Conservation (phyloP, 2,329 filamentous ascomycete genomes). For the Grosmannia penicillata region DNA sequence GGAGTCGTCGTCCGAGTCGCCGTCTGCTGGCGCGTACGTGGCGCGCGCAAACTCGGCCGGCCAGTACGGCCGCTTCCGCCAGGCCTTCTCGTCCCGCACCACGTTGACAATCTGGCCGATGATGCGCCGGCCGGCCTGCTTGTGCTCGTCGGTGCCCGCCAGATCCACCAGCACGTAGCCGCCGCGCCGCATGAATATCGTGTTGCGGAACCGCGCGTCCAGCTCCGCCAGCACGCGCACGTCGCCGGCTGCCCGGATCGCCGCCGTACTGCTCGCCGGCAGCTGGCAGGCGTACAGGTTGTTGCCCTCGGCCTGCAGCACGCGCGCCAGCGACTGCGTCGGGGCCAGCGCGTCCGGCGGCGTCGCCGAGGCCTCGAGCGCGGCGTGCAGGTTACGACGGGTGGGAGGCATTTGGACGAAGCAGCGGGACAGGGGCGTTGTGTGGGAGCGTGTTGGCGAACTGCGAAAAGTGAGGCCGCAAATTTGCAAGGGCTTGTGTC, state of each 20-base stretch:
- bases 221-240: conserved; percentile 57
- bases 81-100: conserved; percentile 77
- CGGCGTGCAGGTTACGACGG: conserved; percentile 64
- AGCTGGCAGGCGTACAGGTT: conserved; percentile 72
- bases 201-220: conserved; percentile 67
- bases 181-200: conserved; percentile 83
- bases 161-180: conserved; percentile 73
- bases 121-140: conserved; percentile 59
- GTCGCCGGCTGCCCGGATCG: not conserved
- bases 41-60: conserved; percentile 64
- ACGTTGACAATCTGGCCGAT: conserved; percentile 86
- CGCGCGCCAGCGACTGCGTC: conserved; percentile 57
- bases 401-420: too few relatives aligned
- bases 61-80: conserved; percentile 85
- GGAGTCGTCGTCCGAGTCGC: conserved; percentile 59
- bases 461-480: too few relatives aligned
- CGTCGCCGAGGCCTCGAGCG: conserved; percentile 54
- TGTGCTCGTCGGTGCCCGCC: conserved; percentile 35
- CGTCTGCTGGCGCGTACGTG: conserved; percentile 25
- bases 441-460: too few relatives aligned
- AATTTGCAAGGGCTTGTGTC: too few relatives aligned
- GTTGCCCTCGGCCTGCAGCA: conserved; percentile 75
- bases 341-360: conserved; percentile 42
- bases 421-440: conserved; percentile 47
- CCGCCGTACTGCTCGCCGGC: conserved; percentile 31